Conservation (phyloP, 108 stramenopile species). For the Cyclotella atomus region DNA sequence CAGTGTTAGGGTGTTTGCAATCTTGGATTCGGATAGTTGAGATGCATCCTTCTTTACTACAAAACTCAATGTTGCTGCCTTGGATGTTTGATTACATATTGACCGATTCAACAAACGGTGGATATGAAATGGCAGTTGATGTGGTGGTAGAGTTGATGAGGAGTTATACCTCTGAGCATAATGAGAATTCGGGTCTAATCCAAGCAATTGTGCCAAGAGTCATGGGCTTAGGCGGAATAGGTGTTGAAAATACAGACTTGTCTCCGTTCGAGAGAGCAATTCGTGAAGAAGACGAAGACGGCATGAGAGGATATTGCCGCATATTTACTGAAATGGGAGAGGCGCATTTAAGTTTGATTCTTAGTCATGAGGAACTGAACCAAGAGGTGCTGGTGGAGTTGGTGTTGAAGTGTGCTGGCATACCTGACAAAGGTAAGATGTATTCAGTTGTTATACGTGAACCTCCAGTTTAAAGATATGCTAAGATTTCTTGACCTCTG, state of each 20-base stretch:
- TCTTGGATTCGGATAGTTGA: slow-evolving; percentile 84
- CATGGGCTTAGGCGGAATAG: slow-evolving; percentile 51
- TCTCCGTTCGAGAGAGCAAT: slow-evolving; percentile 42
- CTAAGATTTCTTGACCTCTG: too few relatives aligned
- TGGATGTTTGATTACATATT: slow-evolving; percentile 43
- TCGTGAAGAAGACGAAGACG: slow-evolving; percentile 82
- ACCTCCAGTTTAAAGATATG: too few relatives aligned
- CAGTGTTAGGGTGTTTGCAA: slow-evolving; percentile 59
- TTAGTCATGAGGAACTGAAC: slow-evolving; percentile 55
- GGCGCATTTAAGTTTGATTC: slow-evolving; percentile 88
- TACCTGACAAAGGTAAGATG: slow-evolving; percentile 56
- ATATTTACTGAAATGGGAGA: slow-evolving; percentile 96
- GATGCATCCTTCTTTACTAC: slow-evolving; percentile 54
- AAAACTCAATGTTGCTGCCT: slow-evolving; percentile 27
- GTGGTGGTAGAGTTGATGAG: slow-evolving; percentile 85
- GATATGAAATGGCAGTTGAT: slow-evolving; percentile 85
- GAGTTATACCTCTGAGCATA: slow-evolving; percentile 69
- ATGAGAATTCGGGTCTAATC: slow-evolving; percentile 65
- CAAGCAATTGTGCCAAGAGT: slow-evolving; percentile 73
- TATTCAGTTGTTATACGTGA: not conserved
- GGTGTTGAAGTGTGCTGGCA: slow-evolving; percentile 73
- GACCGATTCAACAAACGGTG: slow-evolving; percentile 36
- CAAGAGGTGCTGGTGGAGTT: slow-evolving; percentile 75
- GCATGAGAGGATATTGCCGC: slow-evolving; percentile 84
- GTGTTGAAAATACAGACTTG: not conserved